Evolutionary conservation across 768 basidiomycete genomes (phyloP), one percentile per base, ranked within the genome.

Genomic region (Psilocybe sp.): DNA sequence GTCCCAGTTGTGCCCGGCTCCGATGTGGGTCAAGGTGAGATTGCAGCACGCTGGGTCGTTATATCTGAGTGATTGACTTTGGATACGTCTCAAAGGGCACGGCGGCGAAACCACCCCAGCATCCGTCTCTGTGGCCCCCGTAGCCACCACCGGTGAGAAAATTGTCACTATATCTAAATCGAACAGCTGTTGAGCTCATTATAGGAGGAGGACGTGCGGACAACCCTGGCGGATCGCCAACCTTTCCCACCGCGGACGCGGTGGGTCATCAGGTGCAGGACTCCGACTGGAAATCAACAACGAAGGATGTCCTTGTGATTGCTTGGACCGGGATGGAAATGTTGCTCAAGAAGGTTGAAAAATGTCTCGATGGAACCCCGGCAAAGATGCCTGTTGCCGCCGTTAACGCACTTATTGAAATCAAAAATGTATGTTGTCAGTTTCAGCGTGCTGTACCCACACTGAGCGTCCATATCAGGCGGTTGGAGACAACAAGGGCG

Each of bases 381-480:
- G 44, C 50, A 16, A 49, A 52, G 41, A 37, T 19, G n/a, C 54
- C 54, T 37, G 38, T 55, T 40, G 47, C 51, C 19, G 46, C 50
- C 10, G n/a, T 52, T 15, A 55, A 55, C 34, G 19, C 51, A 16
- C 18, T 47, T 20, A 49, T 55, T 20, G 51, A 52, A 19, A 23
- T 55, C 10, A 40, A 35, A 38, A 44, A 55, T 48, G 54, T 55
- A 32, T 42, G 47, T 49, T 28, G n/a, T 32, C 28, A 45, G 15
- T 9, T 40, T 28, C 10, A 28, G 23, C 7, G 7, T 18, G 14
- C n/a, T 38, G 10, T 10, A 18, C 37, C 14, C 4, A 4, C 10
- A 38, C 37, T 38, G 18, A 14, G 4, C 5, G 18, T 38, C 37
- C 5, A 10, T 9, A 14, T 38, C 37, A 38, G 37, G 37, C 37